Percentiles rank a stretch among this genome's conserved stretches.
Evolutionary conservation across 768 basidiomycete species (phyloP).

Genomic region (Rhodotorula taiwanensis): DNA sequence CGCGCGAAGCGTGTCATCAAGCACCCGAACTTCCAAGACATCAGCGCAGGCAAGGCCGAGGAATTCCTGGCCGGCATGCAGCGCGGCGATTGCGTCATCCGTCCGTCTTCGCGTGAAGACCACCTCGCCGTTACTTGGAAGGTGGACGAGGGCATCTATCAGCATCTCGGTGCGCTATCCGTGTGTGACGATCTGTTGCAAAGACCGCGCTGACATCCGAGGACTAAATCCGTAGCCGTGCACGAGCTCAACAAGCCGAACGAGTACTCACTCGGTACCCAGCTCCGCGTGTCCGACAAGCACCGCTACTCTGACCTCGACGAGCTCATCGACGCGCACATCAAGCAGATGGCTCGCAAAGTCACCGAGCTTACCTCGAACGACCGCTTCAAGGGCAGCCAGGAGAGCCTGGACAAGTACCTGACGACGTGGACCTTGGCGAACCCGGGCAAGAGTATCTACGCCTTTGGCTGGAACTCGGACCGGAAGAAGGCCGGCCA

Average conservation of each 20-base stretch:
- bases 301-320: conserved; percentile 90
- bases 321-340: conserved; percentile 92
- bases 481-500: conserved; percentile 86
- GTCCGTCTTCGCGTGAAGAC: conserved; percentile 85
- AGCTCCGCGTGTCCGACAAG: conserved; percentile 43
- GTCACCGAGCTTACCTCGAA: conserved; percentile 91
- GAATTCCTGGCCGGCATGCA: conserved; percentile 79
- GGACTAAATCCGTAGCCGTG: conserved; percentile 41
- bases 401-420: conserved; percentile 81
- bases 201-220: background rate
- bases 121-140: conserved; percentile 99
- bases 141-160: conserved; percentile 88
- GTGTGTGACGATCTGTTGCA: background rate
- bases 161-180: conserved; percentile 73
- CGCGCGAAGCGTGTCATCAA: conserved; percentile 79
- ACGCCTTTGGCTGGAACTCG: conserved; percentile 69
- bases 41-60: conserved; percentile 84
- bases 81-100: conserved; percentile 89
- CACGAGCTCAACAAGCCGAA: conserved; percentile 48
- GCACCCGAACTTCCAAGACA: conserved; percentile 96
- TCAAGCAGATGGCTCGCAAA: conserved; percentile 84
- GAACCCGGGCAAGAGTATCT: conserved; percentile 89
- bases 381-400: conserved; percentile 85
- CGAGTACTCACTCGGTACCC: conserved; percentile 44
- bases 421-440: conserved; percentile 84